Conservation (phyloP, 495 filamentous ascomycete genomes). For the Ramalina intermedia region DNA sequence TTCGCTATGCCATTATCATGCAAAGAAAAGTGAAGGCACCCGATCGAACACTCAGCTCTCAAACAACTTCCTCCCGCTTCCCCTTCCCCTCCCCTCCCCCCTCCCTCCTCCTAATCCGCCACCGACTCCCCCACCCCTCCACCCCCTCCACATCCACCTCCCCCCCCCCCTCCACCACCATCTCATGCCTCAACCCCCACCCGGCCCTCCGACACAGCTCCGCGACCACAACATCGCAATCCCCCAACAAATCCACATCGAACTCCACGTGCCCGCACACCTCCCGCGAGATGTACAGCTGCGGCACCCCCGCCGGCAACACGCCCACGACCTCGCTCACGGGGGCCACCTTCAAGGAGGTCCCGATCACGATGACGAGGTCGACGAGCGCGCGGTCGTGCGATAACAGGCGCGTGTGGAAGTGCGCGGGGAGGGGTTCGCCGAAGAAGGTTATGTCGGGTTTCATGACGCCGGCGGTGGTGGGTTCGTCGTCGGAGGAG, state of each 20-base stretch:
- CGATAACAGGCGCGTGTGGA: constrained; percentile 63
- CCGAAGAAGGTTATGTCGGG: constrained; percentile 95
- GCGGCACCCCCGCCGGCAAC: constrained; percentile 64
- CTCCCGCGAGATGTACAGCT: constrained; percentile 86
- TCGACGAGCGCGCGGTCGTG: constrained; percentile 71
- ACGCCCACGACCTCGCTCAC: constrained; percentile 82
- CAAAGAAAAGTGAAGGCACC: too few species aligned
- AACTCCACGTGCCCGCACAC: constrained; percentile 83
- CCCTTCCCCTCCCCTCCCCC: too few species aligned
- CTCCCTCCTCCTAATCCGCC: constrained; percentile 14
- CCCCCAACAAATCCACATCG: constrained; percentile 84
- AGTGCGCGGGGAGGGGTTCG: constrained; percentile 60
- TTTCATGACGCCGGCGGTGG: constrained; percentile 84
- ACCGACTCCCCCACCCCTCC: constrained; percentile 52
- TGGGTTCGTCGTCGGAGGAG: constrained; percentile 50
- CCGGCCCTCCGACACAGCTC: constrained; percentile 76
- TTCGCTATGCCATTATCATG: too few species aligned
- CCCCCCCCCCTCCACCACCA: constrained; percentile 65
- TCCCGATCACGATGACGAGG: constrained; percentile 93
- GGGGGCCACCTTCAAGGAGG: constrained; percentile 88
- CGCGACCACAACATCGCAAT: constrained; percentile 81
- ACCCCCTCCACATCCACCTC: constrained; percentile 40
- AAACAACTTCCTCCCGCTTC: too few species aligned
- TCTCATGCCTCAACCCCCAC: constrained; percentile 81
- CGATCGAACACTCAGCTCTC: too few species aligned